Conservation (phyloP, 2,329 filamentous ascomycete genomes). For the Sporothrix brasiliensis region DNA sequence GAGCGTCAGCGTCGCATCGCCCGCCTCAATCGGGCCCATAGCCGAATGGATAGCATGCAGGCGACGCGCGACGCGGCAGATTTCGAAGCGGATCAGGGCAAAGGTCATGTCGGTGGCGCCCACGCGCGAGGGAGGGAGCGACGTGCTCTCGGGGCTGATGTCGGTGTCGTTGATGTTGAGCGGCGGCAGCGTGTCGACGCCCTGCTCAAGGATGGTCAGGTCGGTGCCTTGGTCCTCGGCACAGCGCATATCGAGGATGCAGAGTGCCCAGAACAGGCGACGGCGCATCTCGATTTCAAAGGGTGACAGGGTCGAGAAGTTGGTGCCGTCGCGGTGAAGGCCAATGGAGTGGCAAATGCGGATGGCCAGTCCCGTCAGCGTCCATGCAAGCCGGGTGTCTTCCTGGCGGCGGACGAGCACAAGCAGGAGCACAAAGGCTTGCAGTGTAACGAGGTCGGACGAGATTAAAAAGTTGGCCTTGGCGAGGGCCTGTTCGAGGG, state of each 20-base stretch:
- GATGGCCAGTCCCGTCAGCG: constrained; percentile 64
- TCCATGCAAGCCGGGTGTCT: constrained; percentile 61
- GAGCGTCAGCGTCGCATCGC: constrained; percentile 42
- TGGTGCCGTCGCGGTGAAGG: constrained; percentile 60
- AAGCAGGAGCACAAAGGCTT: constrained; percentile 64
- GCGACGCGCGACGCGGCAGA: constrained; percentile 47
- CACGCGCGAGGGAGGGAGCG: constrained; percentile 51
- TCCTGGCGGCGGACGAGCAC: constrained; percentile 56
- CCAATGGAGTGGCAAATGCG: constrained; percentile 58
- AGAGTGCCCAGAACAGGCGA: constrained; percentile 64
- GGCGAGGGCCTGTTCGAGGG: constrained; percentile 62
- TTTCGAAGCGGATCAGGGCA: constrained; percentile 50
- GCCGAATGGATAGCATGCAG: constrained; percentile 46
- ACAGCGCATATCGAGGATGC: constrained; percentile 61
- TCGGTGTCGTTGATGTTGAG: constrained; percentile 62
- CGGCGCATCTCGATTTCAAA: constrained; percentile 67
- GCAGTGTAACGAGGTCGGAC: constrained; percentile 61
- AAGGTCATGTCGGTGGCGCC: constrained; percentile 59
- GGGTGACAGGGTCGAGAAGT: constrained; percentile 56
- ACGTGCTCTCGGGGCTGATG: constrained; percentile 51
- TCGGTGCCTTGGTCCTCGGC: constrained; percentile 63
- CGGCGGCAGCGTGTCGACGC: constrained; percentile 58
- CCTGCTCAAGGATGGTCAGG: constrained; percentile 50
- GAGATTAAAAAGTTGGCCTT: constrained; percentile 64
- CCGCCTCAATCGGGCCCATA: constrained; percentile 40